These are phyloP conservation scores for Aspergillus baeticus DNA, from an alignment of 495 filamentous ascomycete genomes.

Conservation along the genomic window DNA sequence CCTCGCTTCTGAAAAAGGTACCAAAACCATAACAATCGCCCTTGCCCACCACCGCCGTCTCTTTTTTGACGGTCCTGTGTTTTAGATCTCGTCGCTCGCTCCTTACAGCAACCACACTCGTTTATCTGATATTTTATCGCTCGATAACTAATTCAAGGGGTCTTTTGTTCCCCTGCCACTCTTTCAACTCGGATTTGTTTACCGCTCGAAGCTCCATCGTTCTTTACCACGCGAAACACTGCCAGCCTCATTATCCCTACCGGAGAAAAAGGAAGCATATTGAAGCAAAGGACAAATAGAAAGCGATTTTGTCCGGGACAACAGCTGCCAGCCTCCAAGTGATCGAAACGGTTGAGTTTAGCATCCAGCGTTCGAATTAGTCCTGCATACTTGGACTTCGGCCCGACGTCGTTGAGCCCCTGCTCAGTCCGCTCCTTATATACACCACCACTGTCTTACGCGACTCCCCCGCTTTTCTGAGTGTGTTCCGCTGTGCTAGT, in stretches of 20 bases:
- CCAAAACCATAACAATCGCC: conserved; percentile 13
- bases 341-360: conserved; percentile 9
- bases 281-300: neutral
- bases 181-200: conserved; percentile 29
- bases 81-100: conserved; percentile 37
- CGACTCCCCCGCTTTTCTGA: conserved; percentile 19
- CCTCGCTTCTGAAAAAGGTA: conserved; percentile 24
- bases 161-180: conserved; percentile 40
- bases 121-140: conserved; percentile 20
- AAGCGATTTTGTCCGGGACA: conserved; percentile 1
- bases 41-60: conserved; percentile 1
- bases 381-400: conserved; percentile 5
- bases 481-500: conserved; percentile 16
- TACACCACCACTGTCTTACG: conserved; percentile 9
- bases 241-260: conserved; percentile 9
- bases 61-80: conserved; percentile 17
- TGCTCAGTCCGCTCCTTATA: conserved; percentile 27
- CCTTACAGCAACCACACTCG: conserved; percentile 41
- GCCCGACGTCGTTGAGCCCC: conserved; percentile 15
- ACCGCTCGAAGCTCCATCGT: conserved; percentile 10
- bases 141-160: conserved; percentile 16
- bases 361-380: conserved; percentile 13
- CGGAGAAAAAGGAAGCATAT: conserved; percentile 6
- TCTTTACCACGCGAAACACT: conserved; percentile 6
- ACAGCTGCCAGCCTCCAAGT: conserved; percentile 15